Conservation (phyloP, 805 yeast species). For the Saccharomyces kudriavzevii region DNA sequence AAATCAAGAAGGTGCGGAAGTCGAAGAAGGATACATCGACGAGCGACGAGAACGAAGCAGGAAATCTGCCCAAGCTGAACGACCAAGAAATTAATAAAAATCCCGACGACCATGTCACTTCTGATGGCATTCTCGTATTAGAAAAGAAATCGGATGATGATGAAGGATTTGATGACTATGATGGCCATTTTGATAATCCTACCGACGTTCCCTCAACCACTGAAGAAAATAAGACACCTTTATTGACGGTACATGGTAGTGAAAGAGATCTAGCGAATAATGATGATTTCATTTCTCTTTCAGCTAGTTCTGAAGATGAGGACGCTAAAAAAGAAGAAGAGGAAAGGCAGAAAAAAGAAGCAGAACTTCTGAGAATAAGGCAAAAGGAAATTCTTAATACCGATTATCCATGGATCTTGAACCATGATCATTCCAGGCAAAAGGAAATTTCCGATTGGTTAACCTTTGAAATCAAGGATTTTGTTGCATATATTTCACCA, state of each 20-base stretch:
- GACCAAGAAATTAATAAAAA: background rate
- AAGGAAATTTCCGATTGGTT: constrained; percentile 80
- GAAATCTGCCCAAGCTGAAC: background rate
- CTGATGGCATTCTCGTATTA: constrained; percentile 1
- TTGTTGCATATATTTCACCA: constrained; percentile 80
- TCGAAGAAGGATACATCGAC: background rate
- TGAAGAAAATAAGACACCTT: background rate
- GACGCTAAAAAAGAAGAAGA: constrained; percentile 1
- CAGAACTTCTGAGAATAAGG: background rate
- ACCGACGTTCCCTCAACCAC: constrained; percentile 5
- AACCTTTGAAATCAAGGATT: constrained; percentile 76
- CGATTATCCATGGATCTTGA: constrained; percentile 64
- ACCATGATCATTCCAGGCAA: constrained; percentile 69
- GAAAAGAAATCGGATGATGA: constrained; percentile 4
- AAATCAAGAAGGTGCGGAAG: background rate
- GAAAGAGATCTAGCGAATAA: constrained; percentile 15
- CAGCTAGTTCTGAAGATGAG: constrained; percentile 28
- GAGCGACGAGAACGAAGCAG: background rate
- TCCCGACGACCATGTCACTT: background rate
- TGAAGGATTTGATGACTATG: constrained; percentile 24
- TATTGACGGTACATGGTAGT: background rate
- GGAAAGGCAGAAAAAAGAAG: constrained; percentile 4
- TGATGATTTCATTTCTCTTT: constrained; percentile 37
- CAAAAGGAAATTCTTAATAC: constrained; percentile 14
- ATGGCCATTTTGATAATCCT: constrained; percentile 22